Conservation (phyloP, 2,329 filamentous ascomycete species). For the Bertia moriformis region DNA sequence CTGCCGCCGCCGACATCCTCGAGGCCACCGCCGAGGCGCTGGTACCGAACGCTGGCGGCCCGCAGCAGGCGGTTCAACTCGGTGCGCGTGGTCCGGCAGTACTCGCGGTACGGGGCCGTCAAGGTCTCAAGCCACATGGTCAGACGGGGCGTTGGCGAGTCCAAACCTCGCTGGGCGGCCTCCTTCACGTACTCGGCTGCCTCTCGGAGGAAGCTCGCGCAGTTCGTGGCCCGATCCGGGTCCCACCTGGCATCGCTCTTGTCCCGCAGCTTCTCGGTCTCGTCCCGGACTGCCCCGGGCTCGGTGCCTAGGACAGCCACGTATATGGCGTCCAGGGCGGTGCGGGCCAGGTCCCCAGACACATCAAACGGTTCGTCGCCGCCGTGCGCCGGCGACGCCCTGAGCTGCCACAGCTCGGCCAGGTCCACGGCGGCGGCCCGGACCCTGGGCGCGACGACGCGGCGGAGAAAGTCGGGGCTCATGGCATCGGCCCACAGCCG, state of each 20-base stretch:
- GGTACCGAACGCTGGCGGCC: constrained; percentile 7
- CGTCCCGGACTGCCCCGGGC: constrained; percentile 11
- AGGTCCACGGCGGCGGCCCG: constrained; percentile 8
- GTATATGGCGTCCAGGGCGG: constrained; percentile 21
- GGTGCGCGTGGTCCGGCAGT: constrained; percentile 4
- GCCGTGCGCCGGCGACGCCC: no score
- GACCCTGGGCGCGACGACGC: constrained; percentile 12
- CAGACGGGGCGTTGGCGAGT: constrained; percentile 6
- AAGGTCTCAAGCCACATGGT: constrained; percentile 5
- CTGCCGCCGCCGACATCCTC: no score
- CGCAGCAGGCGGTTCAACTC: constrained; percentile 8
- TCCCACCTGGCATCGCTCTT: no score
- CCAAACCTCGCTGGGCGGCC: constrained; percentile 6
- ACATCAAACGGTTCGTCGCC: constrained; percentile 13
- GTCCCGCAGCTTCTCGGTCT: constrained; percentile 7
- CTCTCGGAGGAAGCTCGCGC: constrained; percentile 7
- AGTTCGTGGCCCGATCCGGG: constrained; percentile 4
- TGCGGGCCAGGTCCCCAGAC: constrained; percentile 16
- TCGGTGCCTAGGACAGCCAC: constrained; percentile 17
- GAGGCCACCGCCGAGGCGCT: constrained; percentile 5
- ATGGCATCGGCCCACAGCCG: constrained; percentile 13
- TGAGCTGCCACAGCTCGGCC: constrained; percentile 13
- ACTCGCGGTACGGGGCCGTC: constrained; percentile 6
- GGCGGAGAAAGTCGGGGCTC: constrained; percentile 13
- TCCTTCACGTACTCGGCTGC: constrained; percentile 8